Conservation (phyloP, 805 yeast genomes). For the Candida morakotiae region DNA sequence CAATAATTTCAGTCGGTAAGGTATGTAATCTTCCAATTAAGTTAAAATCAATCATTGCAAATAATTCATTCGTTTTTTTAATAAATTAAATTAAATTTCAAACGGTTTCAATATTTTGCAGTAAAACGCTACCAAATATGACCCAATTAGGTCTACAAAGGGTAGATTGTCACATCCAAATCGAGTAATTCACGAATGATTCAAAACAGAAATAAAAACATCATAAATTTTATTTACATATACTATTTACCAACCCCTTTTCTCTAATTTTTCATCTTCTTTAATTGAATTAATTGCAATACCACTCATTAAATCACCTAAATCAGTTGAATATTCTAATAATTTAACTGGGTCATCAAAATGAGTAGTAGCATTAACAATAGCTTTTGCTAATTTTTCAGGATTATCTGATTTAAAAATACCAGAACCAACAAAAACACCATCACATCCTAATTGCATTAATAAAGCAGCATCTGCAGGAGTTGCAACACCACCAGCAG, state of each 20-base stretch:
- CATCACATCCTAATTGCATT: slow-evolving; percentile 43
- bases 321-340: slow-evolving; percentile 62
- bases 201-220: too few relatives aligned
- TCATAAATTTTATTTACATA: too few relatives aligned
- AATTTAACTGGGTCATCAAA: slow-evolving; percentile 57
- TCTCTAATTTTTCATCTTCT: slow-evolving; percentile 43
- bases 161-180: too few relatives aligned
- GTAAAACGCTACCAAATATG: too few relatives aligned
- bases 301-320: slow-evolving; percentile 78
- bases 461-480: slow-evolving; percentile 85
- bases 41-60: too few relatives aligned
- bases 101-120: too few relatives aligned
- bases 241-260: slow-evolving; percentile 46
- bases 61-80: too few relatives aligned
- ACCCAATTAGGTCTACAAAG: too few relatives aligned
- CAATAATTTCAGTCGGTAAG: too few relatives aligned
- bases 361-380: slow-evolving; percentile 74
- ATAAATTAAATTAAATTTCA: too few relatives aligned
- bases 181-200: too few relatives aligned
- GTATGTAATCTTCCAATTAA: too few relatives aligned
- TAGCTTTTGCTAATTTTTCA: slow-evolving; percentile 68
- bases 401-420: slow-evolving; percentile 75
- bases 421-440: slow-evolving; percentile 50
- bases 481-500: slow-evolving; percentile 87
- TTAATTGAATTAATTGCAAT: slow-evolving; percentile 51